Conservation (phyloP, 352 stramenopile species). For the Phytopythium mirpurense region DNA sequence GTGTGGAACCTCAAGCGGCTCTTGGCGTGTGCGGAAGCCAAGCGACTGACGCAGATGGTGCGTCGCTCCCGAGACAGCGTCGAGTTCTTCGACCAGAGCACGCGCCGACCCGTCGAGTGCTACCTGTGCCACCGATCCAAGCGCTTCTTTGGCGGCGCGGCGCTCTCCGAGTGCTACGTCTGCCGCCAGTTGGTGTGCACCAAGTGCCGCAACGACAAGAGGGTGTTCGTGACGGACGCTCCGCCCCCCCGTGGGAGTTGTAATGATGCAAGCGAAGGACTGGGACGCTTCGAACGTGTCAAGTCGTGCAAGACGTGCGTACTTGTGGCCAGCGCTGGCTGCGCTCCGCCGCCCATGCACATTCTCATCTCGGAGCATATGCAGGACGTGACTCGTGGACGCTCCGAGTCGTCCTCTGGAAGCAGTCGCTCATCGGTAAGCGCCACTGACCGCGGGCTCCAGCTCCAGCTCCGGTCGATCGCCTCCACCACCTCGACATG, state of each 20-base stretch:
- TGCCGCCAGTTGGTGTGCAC: constrained; percentile 42
- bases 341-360: constrained; percentile 15
- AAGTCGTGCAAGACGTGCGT: constrained; percentile 36
- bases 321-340: constrained; percentile 20
- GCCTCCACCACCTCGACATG: background rate
- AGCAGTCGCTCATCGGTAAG: constrained; percentile 3
- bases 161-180: constrained; percentile 30
- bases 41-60: constrained; percentile 40
- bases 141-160: constrained; percentile 28
- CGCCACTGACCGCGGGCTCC: background rate
- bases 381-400: background rate
- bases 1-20: constrained; percentile 26
- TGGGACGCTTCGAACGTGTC: constrained; percentile 23
- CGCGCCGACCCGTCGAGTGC: constrained; percentile 13
- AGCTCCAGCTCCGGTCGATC: background rate
- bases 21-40: constrained; percentile 37
- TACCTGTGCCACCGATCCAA: constrained; percentile 23
- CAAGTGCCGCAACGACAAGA: constrained; percentile 40
- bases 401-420: background rate
- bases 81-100: constrained; percentile 11
- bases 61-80: constrained; percentile 26
- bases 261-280: background rate
- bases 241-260: constrained; percentile 3
- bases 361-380: constrained; percentile 17
- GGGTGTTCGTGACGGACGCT: constrained; percentile 23